Evolutionary conservation across 108 stramenopile species (phyloP), one percentile per base, ranked within the genome.

Genomic region (Seminavis robusta): DNA sequence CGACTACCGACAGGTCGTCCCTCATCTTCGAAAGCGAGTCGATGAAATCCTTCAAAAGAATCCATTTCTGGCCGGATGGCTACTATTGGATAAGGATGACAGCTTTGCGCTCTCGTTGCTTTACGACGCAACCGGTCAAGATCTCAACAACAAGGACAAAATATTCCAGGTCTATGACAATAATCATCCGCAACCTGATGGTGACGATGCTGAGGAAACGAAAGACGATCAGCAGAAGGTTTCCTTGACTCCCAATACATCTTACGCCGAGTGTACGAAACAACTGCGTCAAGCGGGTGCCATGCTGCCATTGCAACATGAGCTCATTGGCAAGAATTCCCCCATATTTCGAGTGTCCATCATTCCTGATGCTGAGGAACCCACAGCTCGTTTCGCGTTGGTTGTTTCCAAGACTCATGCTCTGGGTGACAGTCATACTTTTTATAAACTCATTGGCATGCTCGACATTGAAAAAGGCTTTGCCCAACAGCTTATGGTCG

Each of bases 401-500:
- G 36, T 69, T 48, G 60, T 69, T 6, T 42, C 40, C 15, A 29
- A 52, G 23, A 38, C 68, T n/a, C 68, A 62, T 40, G 32, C 38
- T n/a, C 28, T 61, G 15, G 68, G 56, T 24, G 68, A 69, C 31
- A 54, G 33, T 21, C 47, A 62, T 20, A 69, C 68, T 13, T 69
- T 45, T 40, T 69, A 69, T 25, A 36, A 56, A 38, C 21, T 69
- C 0, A 41, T 42, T 34, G 11, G 56, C 45, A 69, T 69, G 68
- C 54, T 68, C 39, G 36, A 37, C 36, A n/a, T n/a, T n/a, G n/a
- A n/a, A n/a, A n/a, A n/a, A n/a, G n/a, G n/a, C n/a, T n/a, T n/a
- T n/a, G n/a, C n/a, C n/a, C n/a, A n/a, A n/a, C n/a, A n/a, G n/a
- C n/a, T n/a, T n/a, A n/a, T n/a, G n/a, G n/a, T n/a, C n/a, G n/a